Base-by-base conservation (phyloP, 108 stramenopile species). In the Cyclotella baltica region DNA sequence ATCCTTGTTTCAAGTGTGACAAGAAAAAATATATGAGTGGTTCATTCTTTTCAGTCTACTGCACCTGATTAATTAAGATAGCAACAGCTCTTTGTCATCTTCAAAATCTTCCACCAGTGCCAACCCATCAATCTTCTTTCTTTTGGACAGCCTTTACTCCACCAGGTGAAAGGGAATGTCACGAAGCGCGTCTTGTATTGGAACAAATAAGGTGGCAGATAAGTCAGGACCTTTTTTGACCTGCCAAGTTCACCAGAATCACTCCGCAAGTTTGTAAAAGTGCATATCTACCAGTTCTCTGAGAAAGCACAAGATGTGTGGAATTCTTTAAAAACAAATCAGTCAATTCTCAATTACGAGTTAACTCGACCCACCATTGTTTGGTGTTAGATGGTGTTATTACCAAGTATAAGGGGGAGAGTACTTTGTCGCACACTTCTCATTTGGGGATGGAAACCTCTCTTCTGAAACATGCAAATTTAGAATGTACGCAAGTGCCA, bases 261-360 rank as follows among this genome's bases (percentile, higher is more conserved):
- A 52, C n/a, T 20, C n/a, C 18, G 51, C n/a, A 52, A 52, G 51
- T 52, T 52, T n/a, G 19, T 52, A n/a, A 52, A 52, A 52, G 51
- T 52, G 10, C 19, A 10, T 52, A 10, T n/a, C 51, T n/a, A n/a
- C 18, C 4, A 52, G 18, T 52, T 52, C 51, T n/a, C 51, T n/a
- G n/a, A 20, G 51, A 52, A 52, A 4, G 51, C n/a, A 10, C 51
- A 52, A 52, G 51, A 52, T 52, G 51, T n/a, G 4, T 52, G 51
- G 51, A 20, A 4, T 10, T n/a, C 18, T 52, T 10, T n/a, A 4
- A 52, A 52, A 20, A 4, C n/a, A 4, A 52, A 10, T n/a, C n/a
- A 4, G 4, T 20, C n/a, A n/a, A n/a, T n/a, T n/a, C n/a, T n/a
- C n/a, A n/a, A n/a, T n/a, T n/a, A 4, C 30, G 59, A 16, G 59